A percentile compares a stretch with the other conserved stretches of the same genome.
Conservation (phyloP, 2,329 filamentous ascomycete species). For the Endoconidiophora laricicola region DNA sequence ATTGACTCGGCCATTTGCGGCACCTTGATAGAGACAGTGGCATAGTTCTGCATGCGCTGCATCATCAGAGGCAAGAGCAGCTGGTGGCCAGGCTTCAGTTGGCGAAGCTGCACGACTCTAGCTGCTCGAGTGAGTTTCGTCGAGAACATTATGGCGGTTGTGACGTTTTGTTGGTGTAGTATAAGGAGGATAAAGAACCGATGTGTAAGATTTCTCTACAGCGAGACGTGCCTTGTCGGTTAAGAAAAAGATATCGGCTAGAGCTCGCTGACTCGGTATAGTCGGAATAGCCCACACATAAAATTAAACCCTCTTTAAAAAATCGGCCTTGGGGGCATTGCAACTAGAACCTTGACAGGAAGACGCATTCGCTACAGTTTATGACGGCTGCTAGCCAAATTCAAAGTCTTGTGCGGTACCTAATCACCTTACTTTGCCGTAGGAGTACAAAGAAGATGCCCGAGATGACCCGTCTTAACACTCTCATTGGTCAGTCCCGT, state of each 20-base stretch:
- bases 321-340: constrained; percentile 2
- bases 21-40: constrained; percentile 79
- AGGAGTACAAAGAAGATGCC: constrained; percentile 4
- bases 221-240: too few species aligned
- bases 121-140: constrained; percentile 27
- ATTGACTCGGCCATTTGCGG: constrained; percentile 98
- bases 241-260: constrained; percentile 1
- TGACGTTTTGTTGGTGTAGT: not conserved
- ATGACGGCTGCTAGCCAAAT: constrained; percentile 7
- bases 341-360: not conserved
- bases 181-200: too few species aligned
- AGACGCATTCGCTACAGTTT: not conserved
- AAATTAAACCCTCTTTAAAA: not conserved
- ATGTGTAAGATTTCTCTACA: not conserved
- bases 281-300: not conserved
- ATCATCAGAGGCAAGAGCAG: constrained; percentile 34
- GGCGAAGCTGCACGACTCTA: constrained; percentile 28
- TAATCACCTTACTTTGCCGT: constrained; percentile 1
- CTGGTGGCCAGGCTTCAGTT: constrained; percentile 18
- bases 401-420: not conserved
- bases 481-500: constrained; percentile 9
- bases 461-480: constrained; percentile 10
- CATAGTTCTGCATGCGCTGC: constrained; percentile 44
- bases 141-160: constrained; percentile 23
- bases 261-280: constrained; percentile 8